Base-by-base conservation (phyloP, 345 rosid genomes). In the Noccaea bulbosa region DNA sequence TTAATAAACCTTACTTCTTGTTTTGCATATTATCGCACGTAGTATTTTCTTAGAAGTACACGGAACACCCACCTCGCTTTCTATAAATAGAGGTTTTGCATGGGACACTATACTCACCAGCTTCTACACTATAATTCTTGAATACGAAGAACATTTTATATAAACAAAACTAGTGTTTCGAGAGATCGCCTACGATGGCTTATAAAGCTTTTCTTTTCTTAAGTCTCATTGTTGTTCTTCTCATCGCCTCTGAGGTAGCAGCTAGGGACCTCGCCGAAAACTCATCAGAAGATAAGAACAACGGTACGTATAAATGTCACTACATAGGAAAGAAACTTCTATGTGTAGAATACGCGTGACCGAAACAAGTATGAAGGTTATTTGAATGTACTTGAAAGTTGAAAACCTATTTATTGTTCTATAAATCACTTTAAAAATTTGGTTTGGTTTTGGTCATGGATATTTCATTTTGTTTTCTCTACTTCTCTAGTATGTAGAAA, bases 231-330 rank as follows among this genome's bases (percentile, higher is more conserved):
- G 15, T 62, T 20, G 45, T 60, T 61, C 50, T 70, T 35, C 61
- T 70, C 68, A 60, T 70, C 2, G 58, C 44, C 51, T 70, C 68
- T n/a, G 75, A 60, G 37, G 75, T 61, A 16, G 60, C 61, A 24
- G 75, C 75, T 4, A 70, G 75, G n/a, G 54, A 61, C 40, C 68
- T 70, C 6, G 49, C 66, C 37, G 59, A 59, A 24, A 30, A 34
- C 10, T 65, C 58, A 6, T 5, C 46, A 41, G 15, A 12, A 41
- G 12, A 41, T 8, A 49, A 8, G 8, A 65, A 30, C 4, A 32
- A 17, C 11, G 67, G 75, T 70, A 45, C 7, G 40, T 38, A 17
- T 41, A 57, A 35, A 44, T n/a, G 0, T 43, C 5, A 12, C 7
- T 7, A 2, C 6, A n/a, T 9, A 10, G 8, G 11, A 6, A 7